phyloP scores from a whole-genome alignment of 768 basidiomycete genomes.

The Collybiopsis confluens region DNA sequence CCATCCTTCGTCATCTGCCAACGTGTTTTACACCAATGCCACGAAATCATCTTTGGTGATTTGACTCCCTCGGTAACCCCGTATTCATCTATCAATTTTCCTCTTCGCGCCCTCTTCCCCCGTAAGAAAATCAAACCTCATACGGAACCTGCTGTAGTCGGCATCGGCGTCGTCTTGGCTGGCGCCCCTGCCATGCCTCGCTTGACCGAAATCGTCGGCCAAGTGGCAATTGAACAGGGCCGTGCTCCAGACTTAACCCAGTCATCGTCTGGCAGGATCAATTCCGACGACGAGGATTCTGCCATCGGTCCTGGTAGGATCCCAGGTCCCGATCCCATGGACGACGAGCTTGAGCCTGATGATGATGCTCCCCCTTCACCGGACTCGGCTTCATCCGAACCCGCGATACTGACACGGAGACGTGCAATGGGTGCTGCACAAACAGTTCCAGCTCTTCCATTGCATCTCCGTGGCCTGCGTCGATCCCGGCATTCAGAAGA shows the following conservation, averaged over 20 bases:
- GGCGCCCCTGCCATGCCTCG: constrained; percentile 73
- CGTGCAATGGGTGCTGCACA: constrained; percentile 62
- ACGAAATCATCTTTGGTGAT: constrained; percentile 95
- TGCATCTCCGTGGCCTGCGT: constrained; percentile 50
- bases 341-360: constrained; percentile 42
- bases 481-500: constrained; percentile 64
- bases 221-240: constrained; percentile 89
- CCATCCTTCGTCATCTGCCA: constrained; percentile 88
- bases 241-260: constrained; percentile 58
- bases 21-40: constrained; percentile 84
- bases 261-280: constrained; percentile 36
- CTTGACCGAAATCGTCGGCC: constrained; percentile 69
- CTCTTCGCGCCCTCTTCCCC: constrained; percentile 43
- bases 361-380: constrained; percentile 5
- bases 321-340: constrained; percentile 17
- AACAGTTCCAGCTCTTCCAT: constrained; percentile 69
- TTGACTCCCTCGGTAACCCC: constrained; percentile 65
- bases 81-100: constrained; percentile 54
- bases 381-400: neutral
- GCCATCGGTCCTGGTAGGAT: constrained; percentile 21
- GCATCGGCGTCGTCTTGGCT: constrained; percentile 78
- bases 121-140: constrained; percentile 70
- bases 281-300: constrained; percentile 41
- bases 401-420: constrained; percentile 24
- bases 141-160: constrained; percentile 73